Percentiles rank a stretch among this genome's conserved stretches.
These are phyloP conservation scores for Colletotrichum lindemuthianum DNA, from an alignment of 2,329 filamentous ascomycete genomes.

Conservation along the genomic window DNA sequence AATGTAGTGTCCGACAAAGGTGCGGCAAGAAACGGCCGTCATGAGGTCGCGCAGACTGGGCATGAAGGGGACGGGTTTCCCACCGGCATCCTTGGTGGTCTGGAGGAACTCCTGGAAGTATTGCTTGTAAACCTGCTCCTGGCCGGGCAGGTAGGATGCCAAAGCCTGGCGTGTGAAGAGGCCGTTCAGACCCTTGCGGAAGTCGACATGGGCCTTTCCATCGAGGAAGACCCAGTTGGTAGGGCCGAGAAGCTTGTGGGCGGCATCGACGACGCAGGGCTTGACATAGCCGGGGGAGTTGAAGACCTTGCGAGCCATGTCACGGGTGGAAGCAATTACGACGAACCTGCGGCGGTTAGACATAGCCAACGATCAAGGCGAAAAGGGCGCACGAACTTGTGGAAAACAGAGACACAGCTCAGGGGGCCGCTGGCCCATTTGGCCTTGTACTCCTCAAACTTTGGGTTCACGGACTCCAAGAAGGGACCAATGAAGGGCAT, in stretches of 20 bases:
- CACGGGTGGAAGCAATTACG: conserved; percentile 93
- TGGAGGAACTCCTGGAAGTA: conserved; percentile 86
- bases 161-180: conserved; percentile 94
- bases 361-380: neutral
- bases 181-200: conserved; percentile 94
- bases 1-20: conserved; percentile 98
- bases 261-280: conserved; percentile 94
- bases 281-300: conserved; percentile 93
- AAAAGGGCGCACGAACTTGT: conserved; percentile 70
- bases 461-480: conserved; percentile 88
- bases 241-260: conserved; percentile 89
- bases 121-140: conserved; percentile 89
- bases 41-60: conserved; percentile 91
- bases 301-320: conserved; percentile 96
- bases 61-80: conserved; percentile 89
- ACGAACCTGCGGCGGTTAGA: conserved; percentile 75
- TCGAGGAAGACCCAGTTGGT: conserved; percentile 98
- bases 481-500: conserved; percentile 95
- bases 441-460: conserved; percentile 88
- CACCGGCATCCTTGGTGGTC: conserved; percentile 76
- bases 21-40: conserved; percentile 93
- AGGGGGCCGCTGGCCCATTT: conserved; percentile 94
- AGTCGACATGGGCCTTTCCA: conserved; percentile 94
- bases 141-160: conserved; percentile 86
- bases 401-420: conserved; percentile 98